Conservation (phyloP, 148 eudicot species). For the Fagopyrum homotropicum region DNA sequence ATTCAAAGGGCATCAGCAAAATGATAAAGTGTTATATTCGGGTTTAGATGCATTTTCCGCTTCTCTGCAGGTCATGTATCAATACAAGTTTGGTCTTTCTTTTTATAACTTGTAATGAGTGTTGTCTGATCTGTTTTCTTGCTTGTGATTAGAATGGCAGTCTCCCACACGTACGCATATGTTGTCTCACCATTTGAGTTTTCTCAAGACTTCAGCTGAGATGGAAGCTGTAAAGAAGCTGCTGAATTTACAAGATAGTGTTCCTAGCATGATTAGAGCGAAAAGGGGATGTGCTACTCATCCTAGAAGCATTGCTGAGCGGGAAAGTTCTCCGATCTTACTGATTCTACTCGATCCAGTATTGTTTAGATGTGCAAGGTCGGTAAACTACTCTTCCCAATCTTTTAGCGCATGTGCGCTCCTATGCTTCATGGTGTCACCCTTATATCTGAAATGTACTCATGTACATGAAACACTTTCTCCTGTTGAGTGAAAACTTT, state of each 20-base stretch:
- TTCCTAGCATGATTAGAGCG: slow-evolving; percentile 88
- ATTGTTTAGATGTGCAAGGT: too few relatives aligned
- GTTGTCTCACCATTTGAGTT: slow-evolving; percentile 73
- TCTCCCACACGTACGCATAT: slow-evolving; percentile 26
- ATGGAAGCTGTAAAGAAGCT: slow-evolving; percentile 63
- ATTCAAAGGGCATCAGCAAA: slow-evolving; percentile 23
- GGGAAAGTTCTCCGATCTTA: slow-evolving; percentile 36
- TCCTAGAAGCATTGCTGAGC: slow-evolving; percentile 95
- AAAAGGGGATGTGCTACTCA: slow-evolving; percentile 96
- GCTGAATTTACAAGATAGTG: slow-evolving; percentile 63
- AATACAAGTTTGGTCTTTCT: background rate
- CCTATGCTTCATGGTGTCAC: too few relatives aligned
- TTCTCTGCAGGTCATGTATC: slow-evolving; percentile 18
- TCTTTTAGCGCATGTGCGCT: too few relatives aligned
- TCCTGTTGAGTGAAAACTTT: too few relatives aligned
- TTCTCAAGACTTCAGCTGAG: slow-evolving; percentile 64
- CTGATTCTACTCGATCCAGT: too few relatives aligned
- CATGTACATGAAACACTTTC: too few relatives aligned
- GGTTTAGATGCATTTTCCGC: slow-evolving; percentile 25
- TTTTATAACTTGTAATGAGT: background rate
- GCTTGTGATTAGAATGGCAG: slow-evolving; percentile 40
- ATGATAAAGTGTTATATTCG: slow-evolving; percentile 19
- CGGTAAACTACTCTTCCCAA: too few relatives aligned
- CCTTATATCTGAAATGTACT: too few relatives aligned
- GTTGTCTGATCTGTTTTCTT: background rate